A percentile compares a stretch with the other conserved stretches of the same genome.
These are phyloP conservation scores for Angomonas ambiguus DNA, from an alignment of 208 protist genomes.

Conservation along the genomic window DNA sequence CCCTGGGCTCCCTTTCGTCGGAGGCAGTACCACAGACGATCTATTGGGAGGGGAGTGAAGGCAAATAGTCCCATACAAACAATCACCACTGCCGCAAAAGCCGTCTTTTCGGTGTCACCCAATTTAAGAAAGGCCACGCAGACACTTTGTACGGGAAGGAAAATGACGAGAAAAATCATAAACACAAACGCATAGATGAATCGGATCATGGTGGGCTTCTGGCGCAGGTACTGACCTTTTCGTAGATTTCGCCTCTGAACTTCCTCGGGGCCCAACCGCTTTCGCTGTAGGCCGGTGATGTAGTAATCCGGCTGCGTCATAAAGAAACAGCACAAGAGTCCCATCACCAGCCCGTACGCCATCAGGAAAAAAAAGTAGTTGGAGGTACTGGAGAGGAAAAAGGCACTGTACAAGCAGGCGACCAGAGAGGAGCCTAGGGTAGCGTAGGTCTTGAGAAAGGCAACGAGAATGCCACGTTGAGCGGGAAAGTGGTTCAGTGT, in stretches of 20 bases:
- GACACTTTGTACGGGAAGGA: slow-evolving; percentile 7
- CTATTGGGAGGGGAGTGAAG: slow-evolving; percentile 10
- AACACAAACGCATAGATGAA: slow-evolving; percentile 32
- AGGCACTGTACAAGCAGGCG: slow-evolving; percentile 28
- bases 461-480: slow-evolving; percentile 25
- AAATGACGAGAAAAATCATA: slow-evolving; percentile 10
- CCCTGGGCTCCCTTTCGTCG: slow-evolving; percentile 26
- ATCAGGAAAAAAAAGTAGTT: slow-evolving; percentile 29
- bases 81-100: slow-evolving; percentile 18
- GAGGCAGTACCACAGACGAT: slow-evolving; percentile 21
- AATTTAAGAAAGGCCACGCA: slow-evolving; percentile 16
- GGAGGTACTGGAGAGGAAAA: slow-evolving; percentile 20
- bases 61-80: slow-evolving; percentile 8
- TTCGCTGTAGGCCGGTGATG: not conserved
- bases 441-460: slow-evolving; percentile 38
- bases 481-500: slow-evolving; percentile 33
- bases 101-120: slow-evolving; percentile 1
- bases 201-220: slow-evolving; percentile 26
- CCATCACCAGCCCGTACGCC: not conserved
- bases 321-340: slow-evolving; percentile 19
- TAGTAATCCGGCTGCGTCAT: not conserved
- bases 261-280: slow-evolving; percentile 11
- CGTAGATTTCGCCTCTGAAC: slow-evolving; percentile 11
- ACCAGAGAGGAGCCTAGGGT: slow-evolving; percentile 37
- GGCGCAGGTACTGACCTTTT: slow-evolving; percentile 21